Conservation (phyloP, 306 rosid genomes). For the Dryas alaskensis region DNA sequence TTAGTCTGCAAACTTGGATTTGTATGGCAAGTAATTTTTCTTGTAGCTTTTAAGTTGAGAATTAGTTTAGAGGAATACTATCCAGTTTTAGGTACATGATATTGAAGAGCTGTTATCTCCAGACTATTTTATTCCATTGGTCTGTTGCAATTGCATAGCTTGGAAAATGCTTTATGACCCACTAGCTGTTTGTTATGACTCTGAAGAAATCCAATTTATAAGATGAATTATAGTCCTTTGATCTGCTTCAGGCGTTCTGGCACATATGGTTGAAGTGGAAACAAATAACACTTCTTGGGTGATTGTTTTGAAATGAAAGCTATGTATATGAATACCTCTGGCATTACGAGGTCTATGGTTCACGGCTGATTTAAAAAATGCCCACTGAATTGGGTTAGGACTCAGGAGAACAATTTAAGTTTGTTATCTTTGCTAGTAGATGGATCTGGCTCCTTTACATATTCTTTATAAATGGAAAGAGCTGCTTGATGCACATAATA, state of each 20-base stretch:
- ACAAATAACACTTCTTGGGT: neutral
- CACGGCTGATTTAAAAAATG: neutral
- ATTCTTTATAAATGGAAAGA: neutral
- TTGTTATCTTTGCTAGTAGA: neutral
- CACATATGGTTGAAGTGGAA: too few relatives aligned
- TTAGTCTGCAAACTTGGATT: neutral
- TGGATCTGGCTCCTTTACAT: neutral
- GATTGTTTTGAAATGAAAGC: neutral
- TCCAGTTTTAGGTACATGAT: neutral
- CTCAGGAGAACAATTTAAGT: neutral
- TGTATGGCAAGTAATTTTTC: neutral
- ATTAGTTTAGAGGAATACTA: neutral
- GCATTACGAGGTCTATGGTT: neutral
- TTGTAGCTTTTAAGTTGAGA: neutral
- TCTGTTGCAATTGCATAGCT: neutral
- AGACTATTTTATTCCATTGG: neutral
- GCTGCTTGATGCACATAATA: neutral
- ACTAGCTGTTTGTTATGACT: neutral
- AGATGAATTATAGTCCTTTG: neutral
- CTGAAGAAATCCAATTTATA: neutral
- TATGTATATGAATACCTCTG: neutral
- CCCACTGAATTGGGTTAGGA: neutral
- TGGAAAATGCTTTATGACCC: neutral
- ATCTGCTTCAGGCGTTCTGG: neutral
- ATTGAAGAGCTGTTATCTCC: neutral